Percentiles rank a stretch among this genome's conserved stretches.
Evolutionary conservation across 208 protist genomes (phyloP).

Genomic region (Trichomonas gallinae): DNA sequence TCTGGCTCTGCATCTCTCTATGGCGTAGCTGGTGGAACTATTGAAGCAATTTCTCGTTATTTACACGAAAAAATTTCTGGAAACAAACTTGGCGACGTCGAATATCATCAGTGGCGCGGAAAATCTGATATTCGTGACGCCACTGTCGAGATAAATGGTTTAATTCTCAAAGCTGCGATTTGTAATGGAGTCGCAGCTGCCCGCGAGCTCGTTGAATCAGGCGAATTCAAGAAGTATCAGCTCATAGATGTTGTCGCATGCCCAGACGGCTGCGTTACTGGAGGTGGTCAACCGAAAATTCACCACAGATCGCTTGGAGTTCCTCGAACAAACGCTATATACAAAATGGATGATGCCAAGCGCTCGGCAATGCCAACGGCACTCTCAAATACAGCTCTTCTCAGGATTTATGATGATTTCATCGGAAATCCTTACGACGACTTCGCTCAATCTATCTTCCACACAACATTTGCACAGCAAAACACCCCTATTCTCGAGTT

Average conservation of each 20-base stretch:
- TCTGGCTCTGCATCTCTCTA: constrained; percentile 39
- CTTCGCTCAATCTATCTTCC: background rate
- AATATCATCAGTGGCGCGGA: background rate
- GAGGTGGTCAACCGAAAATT: background rate
- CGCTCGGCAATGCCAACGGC: background rate
- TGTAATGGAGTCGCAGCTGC: background rate
- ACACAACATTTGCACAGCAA: background rate
- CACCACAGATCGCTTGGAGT: background rate
- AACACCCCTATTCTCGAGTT: background rate
- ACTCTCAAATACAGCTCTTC: background rate
- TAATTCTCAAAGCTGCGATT: background rate
- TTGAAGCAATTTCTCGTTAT: constrained; percentile 35
- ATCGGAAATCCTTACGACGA: background rate
- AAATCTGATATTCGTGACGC: background rate
- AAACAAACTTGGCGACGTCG: background rate
- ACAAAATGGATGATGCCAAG: background rate
- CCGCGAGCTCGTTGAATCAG: background rate
- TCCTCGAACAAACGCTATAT: background rate
- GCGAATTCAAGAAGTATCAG: background rate
- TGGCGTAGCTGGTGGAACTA: constrained; percentile 40
- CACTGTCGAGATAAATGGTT: background rate
- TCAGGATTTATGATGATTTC: background rate
- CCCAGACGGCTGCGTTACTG: background rate
- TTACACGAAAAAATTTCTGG: background rate
- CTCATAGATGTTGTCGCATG: background rate